These are phyloP conservation scores for Daedaleopsis sinensis DNA, from an alignment of 768 basidiomycete species.

Conservation along the genomic window DNA sequence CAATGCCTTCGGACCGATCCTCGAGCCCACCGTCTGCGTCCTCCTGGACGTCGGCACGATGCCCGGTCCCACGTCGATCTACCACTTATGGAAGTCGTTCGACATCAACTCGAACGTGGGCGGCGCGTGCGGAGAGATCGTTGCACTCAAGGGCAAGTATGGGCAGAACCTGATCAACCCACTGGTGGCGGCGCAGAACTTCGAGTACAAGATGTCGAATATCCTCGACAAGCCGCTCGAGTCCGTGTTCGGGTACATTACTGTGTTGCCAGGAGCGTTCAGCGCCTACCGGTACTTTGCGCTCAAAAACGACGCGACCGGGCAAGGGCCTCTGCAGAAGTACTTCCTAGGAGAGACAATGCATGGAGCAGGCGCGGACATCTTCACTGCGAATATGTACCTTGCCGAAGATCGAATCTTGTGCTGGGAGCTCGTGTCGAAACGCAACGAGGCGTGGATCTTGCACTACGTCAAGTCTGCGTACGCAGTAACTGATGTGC, in stretches of 20 bases:
- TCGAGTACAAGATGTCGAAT: conserved; percentile 94
- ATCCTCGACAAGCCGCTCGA: conserved; percentile 93
- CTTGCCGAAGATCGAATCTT: conserved; percentile 92
- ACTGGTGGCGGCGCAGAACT: conserved; percentile 88
- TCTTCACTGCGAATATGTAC: conserved; percentile 97
- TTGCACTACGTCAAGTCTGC: conserved; percentile 97
- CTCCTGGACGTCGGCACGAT: conserved; percentile 86
- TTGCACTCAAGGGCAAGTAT: conserved; percentile 86
- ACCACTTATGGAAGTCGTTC: conserved; percentile 95
- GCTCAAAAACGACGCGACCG: conserved; percentile 79
- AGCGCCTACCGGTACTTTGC: conserved; percentile 92
- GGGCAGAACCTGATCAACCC: conserved; percentile 83
- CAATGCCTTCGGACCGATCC: conserved; percentile 81
- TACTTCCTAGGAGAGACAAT: conserved; percentile 98
- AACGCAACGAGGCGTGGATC: conserved; percentile 87
- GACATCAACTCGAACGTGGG: conserved; percentile 90
- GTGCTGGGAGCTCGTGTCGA: conserved; percentile 98
- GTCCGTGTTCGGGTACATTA: conserved; percentile 91
- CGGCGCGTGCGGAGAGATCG: conserved; percentile 96
- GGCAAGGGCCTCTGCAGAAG: conserved; percentile 89
- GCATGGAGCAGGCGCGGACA: conserved; percentile 86
- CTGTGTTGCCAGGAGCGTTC: conserved; percentile 91
- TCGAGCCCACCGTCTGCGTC: conserved; percentile 92
- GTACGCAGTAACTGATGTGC: conserved; percentile 91
- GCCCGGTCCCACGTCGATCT: conserved; percentile 87